A percentile compares a stretch with the other conserved stretches of the same genome.
Conservation (phyloP, 177 flowering plant genomes). For the Telopea speciosissima region DNA sequence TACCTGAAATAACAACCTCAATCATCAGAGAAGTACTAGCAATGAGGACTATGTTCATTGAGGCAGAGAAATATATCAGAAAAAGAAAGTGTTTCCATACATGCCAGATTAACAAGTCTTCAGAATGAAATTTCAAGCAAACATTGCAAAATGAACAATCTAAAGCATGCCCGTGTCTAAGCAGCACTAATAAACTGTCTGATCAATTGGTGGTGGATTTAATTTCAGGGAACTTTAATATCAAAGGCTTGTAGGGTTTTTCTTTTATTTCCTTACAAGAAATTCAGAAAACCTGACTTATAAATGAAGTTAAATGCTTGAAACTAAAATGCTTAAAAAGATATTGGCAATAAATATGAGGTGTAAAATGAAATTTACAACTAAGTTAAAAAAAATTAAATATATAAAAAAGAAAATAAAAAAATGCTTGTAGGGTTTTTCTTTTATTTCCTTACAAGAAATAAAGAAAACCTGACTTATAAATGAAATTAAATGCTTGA, state of each 20-base stretch:
- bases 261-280: not conserved
- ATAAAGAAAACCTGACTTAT: not conserved
- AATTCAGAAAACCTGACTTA: not conserved
- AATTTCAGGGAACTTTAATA: not conserved
- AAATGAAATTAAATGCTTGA: too few relatives aligned
- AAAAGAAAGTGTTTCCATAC: too few relatives aligned
- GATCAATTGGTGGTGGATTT: not conserved
- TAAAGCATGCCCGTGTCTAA: not conserved
- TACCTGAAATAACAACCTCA: slow-evolving; percentile 45
- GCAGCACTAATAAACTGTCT: not conserved
- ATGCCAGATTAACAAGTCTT: not conserved
- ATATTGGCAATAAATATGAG: not conserved
- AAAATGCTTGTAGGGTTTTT: not conserved
- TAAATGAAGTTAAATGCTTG: too few relatives aligned
- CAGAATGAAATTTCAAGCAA: not conserved
- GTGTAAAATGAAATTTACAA: not conserved
- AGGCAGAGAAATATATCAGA: too few relatives aligned
- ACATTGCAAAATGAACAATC: not conserved
- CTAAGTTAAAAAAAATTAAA: too few relatives aligned
- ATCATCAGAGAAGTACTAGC: not conserved
- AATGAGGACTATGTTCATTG: not conserved
- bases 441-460: not conserved
- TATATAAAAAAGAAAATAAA: too few relatives aligned
- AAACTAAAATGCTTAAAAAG: not conserved
- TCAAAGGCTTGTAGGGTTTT: not conserved